Percentiles rank a stretch among this genome's conserved stretches.
These are phyloP conservation scores for Discostella stelligeroides DNA, from an alignment of 108 stramenopile species.

Conservation along the genomic window DNA sequence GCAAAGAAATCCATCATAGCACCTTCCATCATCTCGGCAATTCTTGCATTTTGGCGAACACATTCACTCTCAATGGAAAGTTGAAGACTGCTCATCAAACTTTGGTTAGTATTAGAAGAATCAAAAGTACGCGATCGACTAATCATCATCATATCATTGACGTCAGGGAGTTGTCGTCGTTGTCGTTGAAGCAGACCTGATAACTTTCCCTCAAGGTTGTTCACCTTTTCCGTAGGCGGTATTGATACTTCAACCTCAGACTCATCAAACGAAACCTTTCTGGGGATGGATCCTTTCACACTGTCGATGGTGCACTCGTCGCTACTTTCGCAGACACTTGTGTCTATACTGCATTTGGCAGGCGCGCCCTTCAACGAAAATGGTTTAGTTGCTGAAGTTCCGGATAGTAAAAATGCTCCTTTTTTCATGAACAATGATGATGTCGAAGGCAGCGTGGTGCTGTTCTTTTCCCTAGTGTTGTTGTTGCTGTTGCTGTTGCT, in stretches of 20 bases:
- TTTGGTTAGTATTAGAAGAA: constrained; percentile 1
- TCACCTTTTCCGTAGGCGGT: background rate
- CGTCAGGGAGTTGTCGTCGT: background rate
- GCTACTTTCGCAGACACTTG: background rate
- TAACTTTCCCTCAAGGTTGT: constrained; percentile 1
- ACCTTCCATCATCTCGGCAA: constrained; percentile 8
- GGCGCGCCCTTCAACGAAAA: background rate
- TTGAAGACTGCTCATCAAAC: background rate
- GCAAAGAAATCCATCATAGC: constrained; percentile 8
- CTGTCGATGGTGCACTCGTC: background rate
- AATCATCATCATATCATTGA: background rate
- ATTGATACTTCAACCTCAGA: background rate
- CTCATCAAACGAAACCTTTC: background rate
- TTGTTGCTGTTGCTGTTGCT: too few relatives aligned
- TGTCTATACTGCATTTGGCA: background rate
- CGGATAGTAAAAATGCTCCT: too few relatives aligned
- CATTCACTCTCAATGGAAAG: constrained; percentile 6
- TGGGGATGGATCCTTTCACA: background rate
- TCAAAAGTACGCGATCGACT: background rate
- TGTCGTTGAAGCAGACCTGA: background rate
- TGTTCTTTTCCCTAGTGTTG: too few relatives aligned
- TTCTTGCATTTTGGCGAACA: constrained; percentile 4
- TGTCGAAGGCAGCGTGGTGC: too few relatives aligned
- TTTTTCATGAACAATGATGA: too few relatives aligned
- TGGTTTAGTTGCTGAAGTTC: too few relatives aligned